Evolutionary conservation across 805 yeast species (phyloP).

Genomic region (Wilhelminamyces savonicus): DNA sequence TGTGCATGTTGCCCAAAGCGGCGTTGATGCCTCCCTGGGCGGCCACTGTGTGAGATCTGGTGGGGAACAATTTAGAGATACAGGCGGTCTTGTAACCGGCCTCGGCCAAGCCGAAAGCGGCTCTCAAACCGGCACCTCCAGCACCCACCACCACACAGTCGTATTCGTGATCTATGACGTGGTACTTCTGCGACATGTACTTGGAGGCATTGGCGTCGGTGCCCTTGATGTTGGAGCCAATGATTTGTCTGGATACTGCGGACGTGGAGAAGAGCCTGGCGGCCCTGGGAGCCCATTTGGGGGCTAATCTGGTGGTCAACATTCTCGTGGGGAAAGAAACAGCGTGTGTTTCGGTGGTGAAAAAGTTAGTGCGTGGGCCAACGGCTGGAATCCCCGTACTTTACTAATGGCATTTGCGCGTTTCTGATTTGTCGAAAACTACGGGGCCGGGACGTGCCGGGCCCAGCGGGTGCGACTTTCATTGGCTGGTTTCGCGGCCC

Average conservation of each 20-base stretch:
- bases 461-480: too few relatives aligned
- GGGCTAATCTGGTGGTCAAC: constrained; percentile 1
- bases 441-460: too few relatives aligned
- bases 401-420: too few relatives aligned
- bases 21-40: constrained; percentile 99
- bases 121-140: constrained; percentile 98
- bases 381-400: too few relatives aligned
- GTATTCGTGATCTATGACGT: constrained; percentile 93
- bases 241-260: constrained; percentile 23
- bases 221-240: constrained; percentile 34
- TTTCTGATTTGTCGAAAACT: too few relatives aligned
- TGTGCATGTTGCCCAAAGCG: constrained; percentile 97
- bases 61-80: constrained; percentile 93
- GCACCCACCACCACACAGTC: constrained; percentile 98
- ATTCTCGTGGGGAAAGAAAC: too few relatives aligned
- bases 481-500: too few relatives aligned
- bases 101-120: constrained; percentile 95
- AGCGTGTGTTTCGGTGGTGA: too few relatives aligned
- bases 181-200: constrained; percentile 61
- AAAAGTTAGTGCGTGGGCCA: too few relatives aligned
- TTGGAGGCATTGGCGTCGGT: constrained; percentile 35
- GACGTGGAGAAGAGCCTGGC: constrained; percentile 24
- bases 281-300: constrained; percentile 1
- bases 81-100: constrained; percentile 98
- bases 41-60: constrained; percentile 97